These are phyloP conservation scores for Microbotryomycetes sp. DNA, from an alignment of 1,284 basidiomycete species.

Conservation along the genomic window DNA sequence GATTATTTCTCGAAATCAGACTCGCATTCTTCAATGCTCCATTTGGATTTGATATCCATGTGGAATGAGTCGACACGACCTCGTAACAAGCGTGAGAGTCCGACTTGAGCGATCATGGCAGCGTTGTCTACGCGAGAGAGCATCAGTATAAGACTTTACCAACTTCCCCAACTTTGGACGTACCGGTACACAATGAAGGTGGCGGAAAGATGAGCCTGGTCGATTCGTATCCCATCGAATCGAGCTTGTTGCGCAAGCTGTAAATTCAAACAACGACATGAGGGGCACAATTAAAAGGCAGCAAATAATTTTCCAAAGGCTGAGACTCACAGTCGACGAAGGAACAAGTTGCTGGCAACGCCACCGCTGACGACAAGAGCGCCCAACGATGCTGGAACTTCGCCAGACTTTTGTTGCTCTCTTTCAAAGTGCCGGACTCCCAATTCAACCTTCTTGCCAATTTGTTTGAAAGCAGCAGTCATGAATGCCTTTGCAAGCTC, in stretches of 20 bases:
- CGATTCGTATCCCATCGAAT: constrained; percentile 40
- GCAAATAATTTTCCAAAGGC: background rate
- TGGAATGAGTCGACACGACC: constrained; percentile 48
- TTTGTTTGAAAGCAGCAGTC: constrained; percentile 59
- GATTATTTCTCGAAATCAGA: constrained; percentile 16
- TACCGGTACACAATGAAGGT: constrained; percentile 71
- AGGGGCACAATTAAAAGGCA: background rate
- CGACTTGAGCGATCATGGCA: constrained; percentile 88
- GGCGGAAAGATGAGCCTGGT: constrained; percentile 59
- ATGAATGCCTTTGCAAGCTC: constrained; percentile 66
- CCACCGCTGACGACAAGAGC: constrained; percentile 75
- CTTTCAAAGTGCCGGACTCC: constrained; percentile 51
- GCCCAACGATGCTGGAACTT: too few species aligned
- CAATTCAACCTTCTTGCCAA: constrained; percentile 64
- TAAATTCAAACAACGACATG: background rate
- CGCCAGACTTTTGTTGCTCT: too few species aligned
- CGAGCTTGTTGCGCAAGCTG: constrained; percentile 50
- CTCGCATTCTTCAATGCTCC: constrained; percentile 59
- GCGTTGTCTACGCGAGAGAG: constrained; percentile 66
- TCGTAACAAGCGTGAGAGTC: constrained; percentile 68
- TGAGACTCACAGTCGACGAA: constrained; percentile 56
- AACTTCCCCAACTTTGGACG: background rate
- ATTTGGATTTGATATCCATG: constrained; percentile 52
- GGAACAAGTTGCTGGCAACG: constrained; percentile 72
- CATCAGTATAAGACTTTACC: background rate